phyloP scores from a whole-genome alignment of 73 alveolate species.

The Paramecium sonneborni region DNA sequence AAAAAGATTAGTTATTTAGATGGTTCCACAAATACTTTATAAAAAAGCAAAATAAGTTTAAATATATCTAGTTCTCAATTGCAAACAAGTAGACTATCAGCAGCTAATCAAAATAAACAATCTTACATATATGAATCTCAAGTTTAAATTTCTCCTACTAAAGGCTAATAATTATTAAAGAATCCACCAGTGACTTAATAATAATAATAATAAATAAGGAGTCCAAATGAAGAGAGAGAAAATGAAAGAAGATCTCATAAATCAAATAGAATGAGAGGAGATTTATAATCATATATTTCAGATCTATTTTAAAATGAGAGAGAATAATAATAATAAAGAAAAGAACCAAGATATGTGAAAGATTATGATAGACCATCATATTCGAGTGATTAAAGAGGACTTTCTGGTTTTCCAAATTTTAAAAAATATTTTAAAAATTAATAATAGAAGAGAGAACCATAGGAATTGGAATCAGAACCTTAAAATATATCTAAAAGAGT shows the following conservation, averaged over 20 bases:
- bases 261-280: constrained; percentile 42
- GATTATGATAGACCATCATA: background rate
- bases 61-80: background rate
- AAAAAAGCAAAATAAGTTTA: constrained; percentile 18
- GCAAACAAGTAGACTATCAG: background rate
- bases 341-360: background rate
- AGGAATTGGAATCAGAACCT: background rate
- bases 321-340: background rate
- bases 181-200: constrained; percentile 3
- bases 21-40: background rate
- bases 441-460: background rate
- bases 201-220: background rate
- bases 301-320: constrained; percentile 12
- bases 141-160: background rate
- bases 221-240: background rate
- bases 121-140: background rate
- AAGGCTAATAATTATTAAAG: background rate
- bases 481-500: background rate
- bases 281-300: constrained; percentile 20
- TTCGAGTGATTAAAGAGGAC: constrained; percentile 2
- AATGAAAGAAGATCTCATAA: constrained; percentile 22
- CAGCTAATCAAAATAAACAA: background rate
- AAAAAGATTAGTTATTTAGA: background rate
- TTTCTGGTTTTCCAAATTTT: constrained; percentile 34
- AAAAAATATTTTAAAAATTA: constrained; percentile 10